These are phyloP conservation scores for Boletus subparvulus DNA, from an alignment of 768 basidiomycete species.

Conservation along the genomic window DNA sequence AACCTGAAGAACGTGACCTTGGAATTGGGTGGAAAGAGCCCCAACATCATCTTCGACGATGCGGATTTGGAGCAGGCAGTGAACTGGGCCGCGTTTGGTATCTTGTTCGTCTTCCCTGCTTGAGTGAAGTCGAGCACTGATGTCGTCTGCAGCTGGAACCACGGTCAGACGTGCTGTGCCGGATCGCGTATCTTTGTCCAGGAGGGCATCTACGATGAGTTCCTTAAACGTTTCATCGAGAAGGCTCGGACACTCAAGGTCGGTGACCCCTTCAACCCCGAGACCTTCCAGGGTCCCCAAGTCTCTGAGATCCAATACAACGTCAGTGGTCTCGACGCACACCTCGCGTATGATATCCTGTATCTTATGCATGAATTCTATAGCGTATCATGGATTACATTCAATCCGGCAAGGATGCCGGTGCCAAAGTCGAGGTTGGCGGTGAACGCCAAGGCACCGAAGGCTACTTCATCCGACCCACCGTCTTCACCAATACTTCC, in stretches of 20 bases:
- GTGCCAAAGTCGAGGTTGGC: conserved; percentile 65
- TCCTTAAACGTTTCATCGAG: conserved; percentile 58
- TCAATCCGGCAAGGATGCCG: conserved; percentile 66
- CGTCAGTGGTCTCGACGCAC: conserved; percentile 38
- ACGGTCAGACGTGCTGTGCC: conserved; percentile 78
- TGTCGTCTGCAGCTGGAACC: conserved; percentile 53
- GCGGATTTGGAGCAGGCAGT: conserved; percentile 56
- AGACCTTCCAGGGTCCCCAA: conserved; percentile 73
- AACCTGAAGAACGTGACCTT: conserved; percentile 78
- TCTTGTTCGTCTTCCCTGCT: conserved; percentile 55
- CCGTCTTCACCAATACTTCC: conserved; percentile 67
- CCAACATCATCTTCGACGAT: conserved; percentile 49
- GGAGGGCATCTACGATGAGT: conserved; percentile 74
- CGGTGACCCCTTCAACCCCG: conserved; percentile 66
- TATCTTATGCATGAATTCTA: neutral
- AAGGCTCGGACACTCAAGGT: conserved; percentile 56
- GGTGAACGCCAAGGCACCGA: conserved; percentile 58
- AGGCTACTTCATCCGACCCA: conserved; percentile 74
- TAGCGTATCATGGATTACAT: conserved; percentile 81
- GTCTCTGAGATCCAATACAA: conserved; percentile 75
- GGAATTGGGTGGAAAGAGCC: conserved; percentile 56
- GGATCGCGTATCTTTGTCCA: conserved; percentile 85
- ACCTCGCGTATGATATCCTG: neutral
- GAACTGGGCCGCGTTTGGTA: conserved; percentile 67
- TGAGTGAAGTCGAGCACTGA: conserved; percentile 19